A percentile compares a stretch with the other conserved stretches of the same genome.
Conservation (phyloP, 139 green algal species). For the Chlorella vulgaris region DNA sequence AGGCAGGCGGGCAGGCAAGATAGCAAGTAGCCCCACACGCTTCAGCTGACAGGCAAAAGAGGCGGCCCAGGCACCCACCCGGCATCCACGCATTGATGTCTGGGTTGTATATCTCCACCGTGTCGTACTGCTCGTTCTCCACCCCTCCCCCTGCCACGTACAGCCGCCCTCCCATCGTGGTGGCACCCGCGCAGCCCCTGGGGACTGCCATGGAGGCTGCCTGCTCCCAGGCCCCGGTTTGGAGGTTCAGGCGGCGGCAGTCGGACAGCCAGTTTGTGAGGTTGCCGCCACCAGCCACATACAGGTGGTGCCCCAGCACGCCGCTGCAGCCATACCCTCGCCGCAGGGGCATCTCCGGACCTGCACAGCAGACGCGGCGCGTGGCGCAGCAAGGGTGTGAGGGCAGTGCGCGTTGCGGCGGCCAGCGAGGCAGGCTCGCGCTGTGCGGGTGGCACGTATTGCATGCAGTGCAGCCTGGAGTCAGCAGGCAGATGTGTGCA, state of each 20-base stretch:
- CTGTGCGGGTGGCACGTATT: neutral
- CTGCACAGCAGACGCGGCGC: neutral
- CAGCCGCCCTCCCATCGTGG: conserved; percentile 36
- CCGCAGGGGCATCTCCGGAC: conserved; percentile 11
- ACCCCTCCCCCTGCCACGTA: conserved; percentile 51
- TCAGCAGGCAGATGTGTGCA: neutral
- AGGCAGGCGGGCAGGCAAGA: no score
- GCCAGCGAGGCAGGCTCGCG: neutral
- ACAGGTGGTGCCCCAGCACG: conserved; percentile 36
- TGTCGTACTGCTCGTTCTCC: conserved; percentile 32
- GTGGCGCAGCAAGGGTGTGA: neutral
- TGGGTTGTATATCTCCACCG: conserved; percentile 42
- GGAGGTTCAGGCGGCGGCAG: conserved; percentile 21
- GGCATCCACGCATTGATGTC: conserved; percentile 42
- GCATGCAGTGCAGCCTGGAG: no score
- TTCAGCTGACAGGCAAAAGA: neutral
- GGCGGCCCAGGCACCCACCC: neutral
- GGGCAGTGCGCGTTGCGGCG: neutral
- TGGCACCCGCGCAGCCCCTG: conserved; percentile 44
- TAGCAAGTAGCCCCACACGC: neutral
- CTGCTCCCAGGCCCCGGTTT: conserved; percentile 16
- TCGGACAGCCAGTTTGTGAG: conserved; percentile 36
- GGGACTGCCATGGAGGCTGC: conserved; percentile 32
- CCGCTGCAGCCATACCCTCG: conserved; percentile 43
- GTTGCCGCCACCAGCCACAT: conserved; percentile 47